Conservation (phyloP, 106 monocot species). For the Apostasia ramifera region DNA sequence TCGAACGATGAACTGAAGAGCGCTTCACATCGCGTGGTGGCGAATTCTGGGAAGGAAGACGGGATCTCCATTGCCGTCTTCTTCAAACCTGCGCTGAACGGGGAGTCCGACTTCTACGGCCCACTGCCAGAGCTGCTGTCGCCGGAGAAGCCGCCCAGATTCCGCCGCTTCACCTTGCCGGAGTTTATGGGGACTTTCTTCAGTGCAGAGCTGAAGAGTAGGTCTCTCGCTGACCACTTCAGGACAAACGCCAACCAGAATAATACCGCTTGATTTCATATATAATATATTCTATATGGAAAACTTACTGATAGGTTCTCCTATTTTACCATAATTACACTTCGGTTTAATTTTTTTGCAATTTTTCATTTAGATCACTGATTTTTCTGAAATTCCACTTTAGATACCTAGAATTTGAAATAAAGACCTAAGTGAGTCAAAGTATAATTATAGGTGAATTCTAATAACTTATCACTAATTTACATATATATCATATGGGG, state of each 20-base stretch:
- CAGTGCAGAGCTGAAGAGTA: slow-evolving; percentile 26
- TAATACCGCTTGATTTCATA: no score
- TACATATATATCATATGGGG: no score
- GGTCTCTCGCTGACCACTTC: slow-evolving; percentile 7
- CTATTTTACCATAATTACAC: no score
- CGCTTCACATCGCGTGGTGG: slow-evolving; percentile 25
- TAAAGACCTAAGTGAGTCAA: no score
- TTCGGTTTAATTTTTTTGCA: no score
- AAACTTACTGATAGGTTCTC: no score
- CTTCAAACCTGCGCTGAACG: slow-evolving; percentile 49
- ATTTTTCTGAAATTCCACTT: no score
- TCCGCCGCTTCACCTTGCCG: slow-evolving; percentile 39
- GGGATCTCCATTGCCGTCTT: slow-evolving; percentile 37
- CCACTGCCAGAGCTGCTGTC: slow-evolving; percentile 51
- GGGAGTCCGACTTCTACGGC: slow-evolving; percentile 34
- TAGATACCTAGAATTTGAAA: no score
- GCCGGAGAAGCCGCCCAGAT: slow-evolving; percentile 36
- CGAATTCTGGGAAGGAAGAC: slow-evolving; percentile 7
- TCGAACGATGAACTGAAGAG: slow-evolving; percentile 81
- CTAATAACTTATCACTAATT: no score
- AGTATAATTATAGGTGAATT: no score
- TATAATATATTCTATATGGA: no score
- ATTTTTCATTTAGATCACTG: no score
- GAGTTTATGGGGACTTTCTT: slow-evolving; percentile 57
- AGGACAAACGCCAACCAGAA: not conserved